Evolutionary conservation across 371 early-diverging fungal genomes (phyloP).

Genomic region (Blakeslea trispora): DNA sequence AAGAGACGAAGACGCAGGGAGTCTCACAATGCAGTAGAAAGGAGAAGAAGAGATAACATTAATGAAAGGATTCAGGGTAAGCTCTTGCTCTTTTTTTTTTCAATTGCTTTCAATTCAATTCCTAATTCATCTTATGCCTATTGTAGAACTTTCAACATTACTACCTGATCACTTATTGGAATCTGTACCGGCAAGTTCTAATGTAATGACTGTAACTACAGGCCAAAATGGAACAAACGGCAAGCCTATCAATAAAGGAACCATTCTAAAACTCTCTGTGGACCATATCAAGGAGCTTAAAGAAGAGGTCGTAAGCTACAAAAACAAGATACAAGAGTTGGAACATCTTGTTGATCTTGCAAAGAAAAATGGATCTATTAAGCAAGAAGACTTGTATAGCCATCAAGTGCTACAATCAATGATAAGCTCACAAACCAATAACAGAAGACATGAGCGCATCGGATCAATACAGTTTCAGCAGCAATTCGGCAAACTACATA

Average conservation of each 20-base stretch:
- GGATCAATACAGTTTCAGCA: slow-evolving; percentile 36
- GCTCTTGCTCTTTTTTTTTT: too few relatives aligned
- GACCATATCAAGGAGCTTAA: slow-evolving; percentile 50
- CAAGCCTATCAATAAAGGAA: slow-evolving; percentile 81
- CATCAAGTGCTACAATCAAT: slow-evolving; percentile 15
- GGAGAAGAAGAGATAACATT: slow-evolving; percentile 95
- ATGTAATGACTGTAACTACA: slow-evolving; percentile 39
- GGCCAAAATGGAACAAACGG: slow-evolving; percentile 29
- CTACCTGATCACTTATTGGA: slow-evolving; percentile 71
- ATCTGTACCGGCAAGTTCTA: slow-evolving; percentile 42
- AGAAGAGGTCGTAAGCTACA: slow-evolving; percentile 35
- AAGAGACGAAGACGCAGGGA: slow-evolving; percentile 52
- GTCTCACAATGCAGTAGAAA: slow-evolving; percentile 76
- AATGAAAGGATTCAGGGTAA: slow-evolving; percentile 93
- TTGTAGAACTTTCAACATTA: slow-evolving; percentile 74
- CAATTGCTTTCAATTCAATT: too few relatives aligned
- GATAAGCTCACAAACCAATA: slow-evolving; percentile 6
- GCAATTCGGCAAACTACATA: slow-evolving; percentile 35
- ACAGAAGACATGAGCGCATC: slow-evolving; percentile 18
- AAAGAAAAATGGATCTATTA: slow-evolving; percentile 22
- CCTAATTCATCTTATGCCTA: not conserved
- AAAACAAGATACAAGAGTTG: slow-evolving; percentile 37
- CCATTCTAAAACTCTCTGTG: slow-evolving; percentile 85
- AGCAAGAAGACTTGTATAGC: slow-evolving; percentile 7
- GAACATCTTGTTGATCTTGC: slow-evolving; percentile 72